Evolutionary conservation across 2,329 filamentous ascomycete genomes (phyloP), one percentile per base, ranked within the genome.

Genomic region (Lachnellula occidentalis): DNA sequence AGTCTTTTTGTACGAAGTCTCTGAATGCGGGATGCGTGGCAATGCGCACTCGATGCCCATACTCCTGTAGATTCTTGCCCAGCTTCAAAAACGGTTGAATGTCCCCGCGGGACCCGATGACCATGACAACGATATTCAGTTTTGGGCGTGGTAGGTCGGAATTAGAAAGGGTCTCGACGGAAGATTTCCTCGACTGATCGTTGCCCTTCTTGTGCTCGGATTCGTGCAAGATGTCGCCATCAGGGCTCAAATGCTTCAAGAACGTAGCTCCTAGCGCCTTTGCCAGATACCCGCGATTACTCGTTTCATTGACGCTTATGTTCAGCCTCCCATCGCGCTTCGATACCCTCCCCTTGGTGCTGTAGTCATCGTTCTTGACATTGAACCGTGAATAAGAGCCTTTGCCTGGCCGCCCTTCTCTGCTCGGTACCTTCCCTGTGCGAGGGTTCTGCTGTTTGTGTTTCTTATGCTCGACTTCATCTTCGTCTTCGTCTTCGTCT

Each of bases 101-200:
- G 65, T 94, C 89, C 36, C 89, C 89, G 48, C 89, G 78, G 2
- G 83, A 88, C 2, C 89, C 89, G 62, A 92, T 90, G 6, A 92
- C 86, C 80, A 91, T 90, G 63, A 92, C 85, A 27, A 91, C 87
- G 51, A 94, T 87, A 67, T 91, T 92, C 46, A 94, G 34, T 37
- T 43, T 60, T 22, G 66, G 65, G 21, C 48, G 53, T 15, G 62
- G 62, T 21, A 62, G 27, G 22, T 61, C 59, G 1, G 55, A 54
- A 1, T 58, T 22, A 6, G 43, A 54, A 19, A 62, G 50, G 2
- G 55, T 61, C 15, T 53, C 46, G 34, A 57, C 58, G 8, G 54
- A 59, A 3, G 60, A 56, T 19, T 48, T 42, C 50, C 54, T 34
- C 31, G 60, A 59, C 27, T 51, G 22, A 39, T 69, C 64, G 1